A percentile compares a stretch with the other conserved stretches of the same genome.
Evolutionary conservation across 129 eudicot genomes (phyloP).

Genomic region (Tanacetum coccineum): DNA sequence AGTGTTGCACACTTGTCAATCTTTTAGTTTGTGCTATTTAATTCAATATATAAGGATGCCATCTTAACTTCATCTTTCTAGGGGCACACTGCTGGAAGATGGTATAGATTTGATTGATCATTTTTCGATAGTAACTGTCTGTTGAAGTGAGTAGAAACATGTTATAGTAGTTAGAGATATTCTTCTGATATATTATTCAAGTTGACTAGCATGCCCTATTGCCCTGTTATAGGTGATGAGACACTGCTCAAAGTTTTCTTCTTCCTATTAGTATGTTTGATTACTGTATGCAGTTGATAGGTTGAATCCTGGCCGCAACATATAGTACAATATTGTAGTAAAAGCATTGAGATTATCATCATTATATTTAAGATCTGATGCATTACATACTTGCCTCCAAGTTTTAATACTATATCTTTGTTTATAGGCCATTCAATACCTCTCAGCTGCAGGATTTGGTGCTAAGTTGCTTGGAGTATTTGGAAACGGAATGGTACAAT

Average conservation of each 20-base stretch:
- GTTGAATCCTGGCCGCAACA: background rate
- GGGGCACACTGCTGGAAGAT: constrained; percentile 1
- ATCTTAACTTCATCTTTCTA: background rate
- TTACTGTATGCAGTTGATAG: background rate
- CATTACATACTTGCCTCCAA: background rate
- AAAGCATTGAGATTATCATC: background rate
- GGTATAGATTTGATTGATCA: background rate
- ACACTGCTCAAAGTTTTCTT: background rate
- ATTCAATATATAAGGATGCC: too few species aligned
- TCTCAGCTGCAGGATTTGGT: constrained; percentile 98
- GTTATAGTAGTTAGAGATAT: background rate
- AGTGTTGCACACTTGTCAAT: too few species aligned
- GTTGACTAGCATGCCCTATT: background rate
- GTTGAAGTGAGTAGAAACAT: background rate
- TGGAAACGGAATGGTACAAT: constrained; percentile 98
- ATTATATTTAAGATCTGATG: background rate
- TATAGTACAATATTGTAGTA: background rate
- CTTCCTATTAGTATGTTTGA: constrained; percentile 3
- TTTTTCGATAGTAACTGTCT: background rate
- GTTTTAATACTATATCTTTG: constrained; percentile 18
- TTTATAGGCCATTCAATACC: constrained; percentile 86
- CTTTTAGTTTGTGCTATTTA: too few species aligned
- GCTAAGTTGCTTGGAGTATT: constrained; percentile 96
- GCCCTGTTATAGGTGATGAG: background rate
- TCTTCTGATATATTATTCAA: background rate